Evolutionary conservation across 164 flowering plant species (phyloP), one percentile per base, ranked within the genome.

Genomic region (Pachysandra terminalis): DNA sequence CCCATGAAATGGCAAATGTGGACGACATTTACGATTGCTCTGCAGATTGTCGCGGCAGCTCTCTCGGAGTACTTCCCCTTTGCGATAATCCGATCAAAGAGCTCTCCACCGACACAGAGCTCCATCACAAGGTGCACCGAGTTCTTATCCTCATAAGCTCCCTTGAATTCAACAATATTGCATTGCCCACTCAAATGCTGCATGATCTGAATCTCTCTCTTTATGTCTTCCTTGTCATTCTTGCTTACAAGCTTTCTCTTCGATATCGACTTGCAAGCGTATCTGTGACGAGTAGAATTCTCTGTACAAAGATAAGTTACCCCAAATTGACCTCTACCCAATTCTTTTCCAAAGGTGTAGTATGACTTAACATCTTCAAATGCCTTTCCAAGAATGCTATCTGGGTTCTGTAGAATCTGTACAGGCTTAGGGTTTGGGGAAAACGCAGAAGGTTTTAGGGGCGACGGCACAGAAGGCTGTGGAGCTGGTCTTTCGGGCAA

Each of bases 291-390:
- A 13, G 90, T 86, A 12, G 84, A 77, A 69, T 65, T 84, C 68
- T 90, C 89, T 25, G 84, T 85, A 70, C 98, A 93, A n/a, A 86
- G 84, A 70, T 90, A 81, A 58, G 98, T 93, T 2, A 93, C 90
- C 21, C 98, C 98, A 83, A 91, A 93, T 67, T 91, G 98, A 63
- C 98, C 98, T 53, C 96, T 85, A 27, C 98, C 97, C 85, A 93
- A 70, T 79, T 93, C 98, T 68, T 81, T 86, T 1, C 97, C 90
- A 52, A 91, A 65, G 1, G 78, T 74, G 64, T 91, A 93, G 45
- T 71, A 64, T 48, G 66, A 49, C 73, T 80, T 89, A 23, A 89
- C 82, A 75, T 93, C 91, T 41, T 86, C 90, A 73, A 58, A 86
- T 15, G 91, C 86, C 69, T 86, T 91, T 4, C 96, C 96, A 12